Evolutionary conservation across 1,284 basidiomycete species (phyloP).

Genomic region (Apiotrichum laibachii): DNA sequence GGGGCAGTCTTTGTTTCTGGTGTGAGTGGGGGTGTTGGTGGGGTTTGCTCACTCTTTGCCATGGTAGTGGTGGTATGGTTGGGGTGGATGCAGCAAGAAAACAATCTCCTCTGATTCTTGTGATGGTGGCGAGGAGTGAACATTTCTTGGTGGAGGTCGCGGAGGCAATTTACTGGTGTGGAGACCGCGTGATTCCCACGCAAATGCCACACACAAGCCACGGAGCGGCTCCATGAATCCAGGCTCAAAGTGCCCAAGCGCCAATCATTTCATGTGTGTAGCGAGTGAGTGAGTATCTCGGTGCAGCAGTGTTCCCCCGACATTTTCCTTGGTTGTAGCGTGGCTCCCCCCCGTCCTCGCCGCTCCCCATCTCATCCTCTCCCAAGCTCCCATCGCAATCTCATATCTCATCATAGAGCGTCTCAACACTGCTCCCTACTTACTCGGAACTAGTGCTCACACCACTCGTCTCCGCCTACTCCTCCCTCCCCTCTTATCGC

Average conservation of each 20-base stretch:
- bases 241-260: too few relatives aligned
- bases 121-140: background rate
- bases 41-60: background rate
- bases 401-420: background rate
- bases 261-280: too few relatives aligned
- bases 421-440: conserved; percentile 1
- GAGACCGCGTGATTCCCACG: too few relatives aligned
- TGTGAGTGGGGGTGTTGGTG: background rate
- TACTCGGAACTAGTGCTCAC: too few relatives aligned
- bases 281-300: too few relatives aligned
- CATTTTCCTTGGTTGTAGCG: too few relatives aligned
- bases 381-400: too few relatives aligned
- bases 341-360: background rate
- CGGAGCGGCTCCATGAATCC: too few relatives aligned
- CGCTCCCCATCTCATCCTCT: background rate
- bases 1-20: background rate
- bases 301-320: too few relatives aligned
- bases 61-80: background rate
- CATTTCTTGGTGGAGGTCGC: background rate
- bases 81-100: background rate
- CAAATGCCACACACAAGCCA: background rate
- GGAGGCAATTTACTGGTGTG: too few relatives aligned
- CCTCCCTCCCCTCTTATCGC: too few relatives aligned
- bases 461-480: too few relatives aligned
- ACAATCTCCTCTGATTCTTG: background rate